A percentile compares a stretch with the other conserved stretches of the same genome.
phyloP scores from a whole-genome alignment of 495 filamentous ascomycete genomes.

The Xylaria intraflava region DNA sequence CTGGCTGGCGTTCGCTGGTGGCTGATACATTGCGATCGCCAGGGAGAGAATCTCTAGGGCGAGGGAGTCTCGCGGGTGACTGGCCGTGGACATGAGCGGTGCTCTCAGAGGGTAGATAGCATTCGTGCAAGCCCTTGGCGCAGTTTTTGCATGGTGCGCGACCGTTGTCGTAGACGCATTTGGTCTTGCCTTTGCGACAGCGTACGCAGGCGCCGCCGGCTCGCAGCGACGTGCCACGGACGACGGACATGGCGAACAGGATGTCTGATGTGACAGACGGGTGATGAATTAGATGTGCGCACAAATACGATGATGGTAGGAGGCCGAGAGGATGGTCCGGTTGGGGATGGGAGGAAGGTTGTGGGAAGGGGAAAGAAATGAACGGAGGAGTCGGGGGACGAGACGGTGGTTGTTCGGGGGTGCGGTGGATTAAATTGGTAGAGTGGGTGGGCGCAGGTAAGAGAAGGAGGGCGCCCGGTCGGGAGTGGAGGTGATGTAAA shows the following conservation, averaged over 20 bases:
- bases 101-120: slow-evolving; percentile 46
- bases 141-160: slow-evolving; percentile 47
- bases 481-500: slow-evolving; percentile 14
- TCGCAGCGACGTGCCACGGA: slow-evolving; percentile 44
- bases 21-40: slow-evolving; percentile 38
- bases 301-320: slow-evolving; percentile 2
- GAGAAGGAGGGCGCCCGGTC: slow-evolving; percentile 10
- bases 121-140: slow-evolving; percentile 49
- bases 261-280: neutral
- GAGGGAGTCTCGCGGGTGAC: slow-evolving; percentile 27
- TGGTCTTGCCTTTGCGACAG: slow-evolving; percentile 50
- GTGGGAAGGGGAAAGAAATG: slow-evolving; percentile 14
- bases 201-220: slow-evolving; percentile 49
- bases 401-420: slow-evolving; percentile 27
- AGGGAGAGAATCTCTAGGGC: slow-evolving; percentile 39
- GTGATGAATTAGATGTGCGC: neutral
- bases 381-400: slow-evolving; percentile 26
- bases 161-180: slow-evolving; percentile 48
- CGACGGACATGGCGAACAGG: slow-evolving; percentile 36
- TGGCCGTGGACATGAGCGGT: slow-evolving; percentile 44
- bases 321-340: slow-evolving; percentile 24
- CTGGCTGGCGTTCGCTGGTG: slow-evolving; percentile 38
- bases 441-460: slow-evolving; percentile 14
- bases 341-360: slow-evolving; percentile 13
- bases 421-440: slow-evolving; percentile 27